These are phyloP conservation scores for Agrocybe pediades DNA, from an alignment of 768 basidiomycete species.

Conservation along the genomic window DNA sequence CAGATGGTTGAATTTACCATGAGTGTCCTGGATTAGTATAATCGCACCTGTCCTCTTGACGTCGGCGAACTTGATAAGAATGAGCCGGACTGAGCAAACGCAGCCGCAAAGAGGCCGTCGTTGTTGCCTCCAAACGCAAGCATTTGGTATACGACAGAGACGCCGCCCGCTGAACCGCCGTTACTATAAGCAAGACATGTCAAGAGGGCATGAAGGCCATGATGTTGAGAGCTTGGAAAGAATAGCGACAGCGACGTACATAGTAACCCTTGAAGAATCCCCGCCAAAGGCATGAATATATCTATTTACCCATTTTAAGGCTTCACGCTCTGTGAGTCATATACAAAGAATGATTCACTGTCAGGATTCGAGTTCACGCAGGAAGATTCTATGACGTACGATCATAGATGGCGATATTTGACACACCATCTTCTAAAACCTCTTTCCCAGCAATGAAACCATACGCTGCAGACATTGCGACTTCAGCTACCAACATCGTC, in stretches of 20 bases:
- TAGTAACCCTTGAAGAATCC: not conserved
- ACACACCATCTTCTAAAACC: not conserved
- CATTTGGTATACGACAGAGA: conserved; percentile 1
- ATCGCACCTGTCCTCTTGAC: not conserved
- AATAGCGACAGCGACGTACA: not conserved
- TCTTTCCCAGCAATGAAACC: conserved; percentile 2
- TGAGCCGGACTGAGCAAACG: not conserved
- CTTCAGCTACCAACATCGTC: not conserved
- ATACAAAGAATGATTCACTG: not conserved
- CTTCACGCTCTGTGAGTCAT: not conserved
- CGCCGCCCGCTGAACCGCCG: not conserved
- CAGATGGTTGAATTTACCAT: not conserved
- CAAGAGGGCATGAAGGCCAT: too few relatives aligned
- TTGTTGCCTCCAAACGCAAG: not conserved
- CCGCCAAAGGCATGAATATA: not conserved
- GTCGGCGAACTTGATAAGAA: not conserved
- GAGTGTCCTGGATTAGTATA: not conserved
- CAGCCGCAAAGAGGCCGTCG: conserved; percentile 1
- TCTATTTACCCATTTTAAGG: not conserved
- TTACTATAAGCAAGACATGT: not conserved
- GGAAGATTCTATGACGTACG: not conserved
- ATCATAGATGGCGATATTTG: not conserved
- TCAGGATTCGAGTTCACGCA: not conserved
- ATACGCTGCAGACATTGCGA: not conserved
- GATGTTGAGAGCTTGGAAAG: not conserved